A percentile compares a stretch with the other conserved stretches of the same genome.
Conservation (phyloP, 768 basidiomycete genomes). For the Calvatia gigantea region DNA sequence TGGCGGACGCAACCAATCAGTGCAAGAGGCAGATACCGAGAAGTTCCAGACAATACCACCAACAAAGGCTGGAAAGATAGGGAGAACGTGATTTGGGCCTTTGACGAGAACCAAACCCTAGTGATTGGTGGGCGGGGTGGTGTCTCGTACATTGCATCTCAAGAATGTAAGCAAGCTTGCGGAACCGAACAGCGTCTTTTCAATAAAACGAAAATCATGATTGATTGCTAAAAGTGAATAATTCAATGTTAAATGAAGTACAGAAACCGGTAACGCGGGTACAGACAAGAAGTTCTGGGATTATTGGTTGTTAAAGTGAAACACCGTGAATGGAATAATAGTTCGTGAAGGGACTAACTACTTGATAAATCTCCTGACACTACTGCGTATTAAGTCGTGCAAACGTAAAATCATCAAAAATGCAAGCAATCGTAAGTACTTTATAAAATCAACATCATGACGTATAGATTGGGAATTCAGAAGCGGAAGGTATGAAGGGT, state of each 20-base stretch:
- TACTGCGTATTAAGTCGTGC: slow-evolving; percentile 2
- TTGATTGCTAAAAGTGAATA: slow-evolving; percentile 1
- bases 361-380: neutral
- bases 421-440: neutral
- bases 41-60: no score
- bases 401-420: slow-evolving; percentile 6
- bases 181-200: no score
- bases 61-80: no score
- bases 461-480: neutral
- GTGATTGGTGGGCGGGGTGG: no score
- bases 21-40: no score
- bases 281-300: neutral
- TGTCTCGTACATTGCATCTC: no score
- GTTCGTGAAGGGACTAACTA: neutral
- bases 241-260: neutral
- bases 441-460: neutral
- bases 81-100: no score
- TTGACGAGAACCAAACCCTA: no score
- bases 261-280: neutral
- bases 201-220: neutral
- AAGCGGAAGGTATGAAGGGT: slow-evolving; percentile 1
- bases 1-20: no score
- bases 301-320: neutral
- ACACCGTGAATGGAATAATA: slow-evolving; percentile 5
- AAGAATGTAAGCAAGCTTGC: neutral